Evolutionary conservation across 164 flowering plant species (phyloP).

Genomic region (Kingdonia uniflora): DNA sequence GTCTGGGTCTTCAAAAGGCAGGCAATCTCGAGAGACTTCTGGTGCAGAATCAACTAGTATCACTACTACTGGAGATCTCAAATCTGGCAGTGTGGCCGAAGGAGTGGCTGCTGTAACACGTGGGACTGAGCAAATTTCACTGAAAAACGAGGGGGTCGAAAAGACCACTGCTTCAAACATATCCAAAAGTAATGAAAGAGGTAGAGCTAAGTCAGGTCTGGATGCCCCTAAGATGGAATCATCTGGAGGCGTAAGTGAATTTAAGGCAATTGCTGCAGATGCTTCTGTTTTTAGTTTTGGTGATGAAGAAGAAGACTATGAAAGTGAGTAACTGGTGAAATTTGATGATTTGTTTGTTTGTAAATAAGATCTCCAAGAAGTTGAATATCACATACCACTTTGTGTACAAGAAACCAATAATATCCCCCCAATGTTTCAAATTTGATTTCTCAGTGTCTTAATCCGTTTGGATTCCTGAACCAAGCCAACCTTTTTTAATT

Average conservation of each 20-base stretch:
- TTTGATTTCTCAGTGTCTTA: too few species aligned
- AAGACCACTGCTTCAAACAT: conserved; percentile 16
- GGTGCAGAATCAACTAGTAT: conserved; percentile 17
- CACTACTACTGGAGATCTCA: conserved; percentile 13
- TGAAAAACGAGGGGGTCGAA: conserved; percentile 23
- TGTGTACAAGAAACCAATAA: neutral
- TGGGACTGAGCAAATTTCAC: conserved; percentile 38
- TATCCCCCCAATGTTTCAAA: too few species aligned
- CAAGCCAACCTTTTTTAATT: too few species aligned
- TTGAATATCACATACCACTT: neutral
- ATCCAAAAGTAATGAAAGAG: conserved; percentile 20
- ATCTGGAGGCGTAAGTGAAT: conserved; percentile 23
- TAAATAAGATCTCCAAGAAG: conserved; percentile 1
- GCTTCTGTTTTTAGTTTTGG: conserved; percentile 93
- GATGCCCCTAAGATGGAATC: conserved; percentile 26
- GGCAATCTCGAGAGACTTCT: conserved; percentile 21
- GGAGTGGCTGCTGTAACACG: conserved; percentile 30
- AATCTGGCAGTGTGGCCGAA: conserved; percentile 18
- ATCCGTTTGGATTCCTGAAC: too few species aligned
- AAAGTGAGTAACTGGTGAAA: conserved; percentile 44
- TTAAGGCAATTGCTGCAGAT: conserved; percentile 97
- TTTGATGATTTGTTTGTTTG: conserved; percentile 2
- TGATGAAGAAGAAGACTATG: conserved; percentile 85
- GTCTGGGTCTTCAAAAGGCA: conserved; percentile 35
- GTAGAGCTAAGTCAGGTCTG: conserved; percentile 14